Conservation (phyloP, 257 asterid genomes). For the Solanum boliviense region DNA sequence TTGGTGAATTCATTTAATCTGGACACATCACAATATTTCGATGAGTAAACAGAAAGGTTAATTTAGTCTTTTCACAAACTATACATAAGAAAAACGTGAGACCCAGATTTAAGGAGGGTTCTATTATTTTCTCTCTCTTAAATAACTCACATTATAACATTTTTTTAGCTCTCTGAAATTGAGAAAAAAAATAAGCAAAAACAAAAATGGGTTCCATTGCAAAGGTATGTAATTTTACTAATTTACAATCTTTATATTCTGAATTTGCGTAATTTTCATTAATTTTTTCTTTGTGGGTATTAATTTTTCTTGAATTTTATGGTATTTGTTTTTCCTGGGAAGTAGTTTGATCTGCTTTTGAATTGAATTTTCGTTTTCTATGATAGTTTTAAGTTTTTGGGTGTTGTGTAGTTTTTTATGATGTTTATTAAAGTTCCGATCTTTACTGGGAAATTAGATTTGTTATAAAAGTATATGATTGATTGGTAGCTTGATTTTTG, state of each 20-base stretch:
- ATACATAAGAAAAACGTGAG: background rate
- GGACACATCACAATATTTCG: conserved; percentile 2
- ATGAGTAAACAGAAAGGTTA: background rate
- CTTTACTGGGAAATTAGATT: background rate
- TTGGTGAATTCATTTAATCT: conserved; percentile 20
- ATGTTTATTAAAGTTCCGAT: background rate
- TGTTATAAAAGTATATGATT: background rate
- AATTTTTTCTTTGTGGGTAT: background rate
- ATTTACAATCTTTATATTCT: background rate
- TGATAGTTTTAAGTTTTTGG: background rate
- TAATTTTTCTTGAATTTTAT: background rate
- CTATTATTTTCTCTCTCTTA: background rate
- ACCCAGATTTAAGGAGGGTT: background rate
- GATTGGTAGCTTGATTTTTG: background rate
- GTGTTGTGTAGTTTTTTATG: background rate
- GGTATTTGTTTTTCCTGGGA: background rate
- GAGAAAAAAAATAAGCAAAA: background rate
- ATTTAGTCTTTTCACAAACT: conserved; percentile 3
- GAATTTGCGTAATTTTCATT: background rate
- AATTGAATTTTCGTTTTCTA: background rate
- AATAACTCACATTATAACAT: background rate
- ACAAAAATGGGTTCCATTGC: background rate
- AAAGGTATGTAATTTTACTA: background rate
- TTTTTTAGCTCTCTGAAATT: background rate
- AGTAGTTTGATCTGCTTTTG: background rate